phyloP scores from a whole-genome alignment of 306 rosid genomes.

The Carpinus fangiana region DNA sequence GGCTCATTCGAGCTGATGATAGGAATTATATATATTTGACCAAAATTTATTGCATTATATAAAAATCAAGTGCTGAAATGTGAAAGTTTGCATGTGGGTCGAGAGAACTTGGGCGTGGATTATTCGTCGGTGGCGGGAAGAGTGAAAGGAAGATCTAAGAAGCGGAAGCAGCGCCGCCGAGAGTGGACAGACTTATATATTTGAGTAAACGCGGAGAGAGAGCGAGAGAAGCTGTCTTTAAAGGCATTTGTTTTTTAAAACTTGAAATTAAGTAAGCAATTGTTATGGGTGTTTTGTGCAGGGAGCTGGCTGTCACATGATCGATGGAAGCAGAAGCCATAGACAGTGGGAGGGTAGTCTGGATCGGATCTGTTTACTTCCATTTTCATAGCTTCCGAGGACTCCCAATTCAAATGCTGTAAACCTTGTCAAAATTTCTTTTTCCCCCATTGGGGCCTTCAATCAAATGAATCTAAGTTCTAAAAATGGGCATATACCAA shows the following conservation, averaged over 20 bases:
- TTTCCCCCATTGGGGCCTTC: no score
- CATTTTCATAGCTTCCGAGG: background rate
- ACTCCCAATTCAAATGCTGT: no score
- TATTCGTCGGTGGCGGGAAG: slow-evolving; percentile 43
- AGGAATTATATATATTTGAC: background rate
- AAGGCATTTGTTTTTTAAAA: background rate
- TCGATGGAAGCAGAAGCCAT: background rate
- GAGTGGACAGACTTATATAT: slow-evolving; percentile 40
- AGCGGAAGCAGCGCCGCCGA: slow-evolving; percentile 63
- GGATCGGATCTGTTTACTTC: background rate
- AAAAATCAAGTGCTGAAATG: background rate
- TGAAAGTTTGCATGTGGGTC: background rate
- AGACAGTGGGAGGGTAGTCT: slow-evolving; percentile 12
- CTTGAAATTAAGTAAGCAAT: background rate
- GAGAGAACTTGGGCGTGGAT: background rate
- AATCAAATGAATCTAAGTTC: no score
- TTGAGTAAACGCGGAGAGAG: background rate
- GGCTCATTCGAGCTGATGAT: no score
- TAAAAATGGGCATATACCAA: no score
- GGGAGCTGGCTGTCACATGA: background rate
- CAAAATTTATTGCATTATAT: background rate
- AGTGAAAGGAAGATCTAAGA: slow-evolving; percentile 28
- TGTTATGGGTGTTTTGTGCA: background rate
- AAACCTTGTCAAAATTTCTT: no score
- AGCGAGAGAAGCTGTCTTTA: background rate